These are phyloP conservation scores for Corymbia calophylla DNA, from an alignment of 441 rosid genomes.

Conservation along the genomic window DNA sequence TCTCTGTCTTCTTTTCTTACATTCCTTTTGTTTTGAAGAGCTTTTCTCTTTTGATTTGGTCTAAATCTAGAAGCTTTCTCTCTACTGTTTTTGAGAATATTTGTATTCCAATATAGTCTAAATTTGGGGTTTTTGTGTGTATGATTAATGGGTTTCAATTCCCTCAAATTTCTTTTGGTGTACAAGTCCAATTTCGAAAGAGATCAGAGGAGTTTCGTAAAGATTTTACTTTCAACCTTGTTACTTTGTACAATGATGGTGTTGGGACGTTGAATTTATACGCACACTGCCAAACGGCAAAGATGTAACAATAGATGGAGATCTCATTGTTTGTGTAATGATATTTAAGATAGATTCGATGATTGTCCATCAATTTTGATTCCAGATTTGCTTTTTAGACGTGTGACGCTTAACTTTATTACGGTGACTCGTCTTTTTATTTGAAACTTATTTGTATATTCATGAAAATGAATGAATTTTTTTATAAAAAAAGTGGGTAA, in stretches of 20 bases:
- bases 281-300: too few species aligned
- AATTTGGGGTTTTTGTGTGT: background rate
- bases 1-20: too few species aligned
- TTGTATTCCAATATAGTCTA: background rate
- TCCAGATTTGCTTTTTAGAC: too few species aligned
- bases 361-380: background rate
- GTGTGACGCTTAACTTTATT: too few species aligned
- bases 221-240: too few species aligned
- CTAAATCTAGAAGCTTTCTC: too few species aligned
- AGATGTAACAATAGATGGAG: background rate
- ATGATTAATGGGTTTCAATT: background rate
- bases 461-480: background rate
- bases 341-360: background rate
- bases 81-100: fast-evolving
- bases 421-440: background rate
- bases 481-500: background rate
- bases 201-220: background rate
- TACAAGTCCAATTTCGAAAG: background rate
- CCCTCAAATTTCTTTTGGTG: background rate
- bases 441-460: too few species aligned
- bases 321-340: too few species aligned
- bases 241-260: too few species aligned
- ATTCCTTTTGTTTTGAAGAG: background rate
- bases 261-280: background rate
- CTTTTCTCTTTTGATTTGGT: background rate